Conservation (phyloP, 768 basidiomycete species). For the Tylopilus rubrobrunneus region DNA sequence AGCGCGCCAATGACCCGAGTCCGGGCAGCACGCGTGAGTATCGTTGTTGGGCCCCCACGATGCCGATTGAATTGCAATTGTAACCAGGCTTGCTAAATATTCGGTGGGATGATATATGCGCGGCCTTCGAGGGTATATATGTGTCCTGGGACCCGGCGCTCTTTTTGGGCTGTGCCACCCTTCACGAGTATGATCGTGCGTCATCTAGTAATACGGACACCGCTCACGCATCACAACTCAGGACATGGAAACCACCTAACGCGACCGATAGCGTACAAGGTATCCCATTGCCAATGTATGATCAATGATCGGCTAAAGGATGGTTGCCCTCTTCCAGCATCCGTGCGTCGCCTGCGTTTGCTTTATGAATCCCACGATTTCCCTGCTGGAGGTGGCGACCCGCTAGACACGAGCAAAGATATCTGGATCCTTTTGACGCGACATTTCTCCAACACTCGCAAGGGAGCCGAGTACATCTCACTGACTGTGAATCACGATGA, state of each 20-base stretch:
- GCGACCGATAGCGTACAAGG: constrained; percentile 26
- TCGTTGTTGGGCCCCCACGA: neutral
- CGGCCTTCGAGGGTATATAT: constrained; percentile 76
- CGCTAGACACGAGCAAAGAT: constrained; percentile 34
- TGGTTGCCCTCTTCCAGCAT: constrained; percentile 26
- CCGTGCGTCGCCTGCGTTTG: constrained; percentile 38
- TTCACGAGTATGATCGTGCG: constrained; percentile 58
- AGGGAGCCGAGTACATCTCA: constrained; percentile 65
- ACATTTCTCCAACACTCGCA: constrained; percentile 61
- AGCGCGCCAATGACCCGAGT: constrained; percentile 12
- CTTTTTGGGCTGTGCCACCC: constrained; percentile 45
- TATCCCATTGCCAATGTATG: constrained; percentile 25
- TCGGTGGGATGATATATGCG: constrained; percentile 74
- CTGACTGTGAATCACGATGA: constrained; percentile 38
- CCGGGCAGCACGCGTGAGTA: constrained; percentile 24
- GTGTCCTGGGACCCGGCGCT: constrained; percentile 80
- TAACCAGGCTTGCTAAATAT: constrained; percentile 49
- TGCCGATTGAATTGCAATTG: neutral
- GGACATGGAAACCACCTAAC: constrained; percentile 46
- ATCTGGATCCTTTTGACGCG: constrained; percentile 82
- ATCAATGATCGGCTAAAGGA: neutral
- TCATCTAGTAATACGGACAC: neutral
- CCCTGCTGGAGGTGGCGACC: neutral
- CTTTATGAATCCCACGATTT: constrained; percentile 29
- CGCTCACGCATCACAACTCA: constrained; percentile 11